Base-by-base conservation (phyloP, 768 basidiomycete genomes). In the Podaxis pistillaris region DNA sequence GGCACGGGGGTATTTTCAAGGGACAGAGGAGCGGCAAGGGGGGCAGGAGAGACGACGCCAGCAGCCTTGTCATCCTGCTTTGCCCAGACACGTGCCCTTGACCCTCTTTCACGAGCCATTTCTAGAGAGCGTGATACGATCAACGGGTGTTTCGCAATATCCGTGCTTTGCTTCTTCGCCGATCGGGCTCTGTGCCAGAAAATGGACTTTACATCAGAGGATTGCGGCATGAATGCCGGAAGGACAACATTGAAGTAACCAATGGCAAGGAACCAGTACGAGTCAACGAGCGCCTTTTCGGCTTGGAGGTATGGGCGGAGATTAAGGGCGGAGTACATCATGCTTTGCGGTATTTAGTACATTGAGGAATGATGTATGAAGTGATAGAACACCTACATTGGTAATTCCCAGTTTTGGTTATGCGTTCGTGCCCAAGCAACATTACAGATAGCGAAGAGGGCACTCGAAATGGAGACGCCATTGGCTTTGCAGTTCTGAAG, bases 271-370 rank as follows among this genome's bases (percentile, higher is more conserved):
- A 87, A 91, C 87, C 89, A 92, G 76, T 90, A 91, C 11, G 90
- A 92, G 64, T 83, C 80, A 65, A 81, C 76, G 19, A 78, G 69
- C 2, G 78, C 69, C 56, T 76, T 78, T 59, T 77, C 75, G 28
- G 75, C 74, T 44, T 75, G 67, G 44, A 86, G 74, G 69, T 84
- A 81, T 4, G 88, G 86, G 2, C 93, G 84, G 41, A 93, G 75
- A 73, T 94, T 94, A 54, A 93, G 77, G 12, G 93, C 91, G 7
- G 91, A 90, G 72, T 95, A 95, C 84, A 94, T 87, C 86, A 94
- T 84, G 60, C 86, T 88, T 62, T 19, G n/a, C n/a, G 33, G 37
- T 2, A 51, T 33, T 19, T 46, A 58, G 4, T 33, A 58, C 50
- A 53, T 58, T 66, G 24, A 26, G 49, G 26, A 47, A 13, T 38